Conservation (phyloP, 2,329 filamentous ascomycete species). For the Neoarthrinium moseri region DNA sequence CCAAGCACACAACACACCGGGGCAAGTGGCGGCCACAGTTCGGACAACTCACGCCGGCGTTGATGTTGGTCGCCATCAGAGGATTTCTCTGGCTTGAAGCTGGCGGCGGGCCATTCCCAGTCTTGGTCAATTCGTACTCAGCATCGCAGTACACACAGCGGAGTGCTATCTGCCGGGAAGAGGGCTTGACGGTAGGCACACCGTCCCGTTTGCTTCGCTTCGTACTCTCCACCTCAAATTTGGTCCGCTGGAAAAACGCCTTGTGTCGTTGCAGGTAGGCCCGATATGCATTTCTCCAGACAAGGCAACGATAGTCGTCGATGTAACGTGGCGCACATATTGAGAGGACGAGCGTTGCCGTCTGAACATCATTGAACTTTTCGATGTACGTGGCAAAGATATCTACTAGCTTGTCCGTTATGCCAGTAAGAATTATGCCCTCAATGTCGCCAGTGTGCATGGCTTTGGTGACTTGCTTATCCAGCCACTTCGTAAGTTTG, state of each 20-base stretch:
- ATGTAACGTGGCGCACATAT: slow-evolving; percentile 75
- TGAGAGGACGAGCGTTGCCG: slow-evolving; percentile 71
- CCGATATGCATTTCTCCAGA: slow-evolving; percentile 72
- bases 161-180: slow-evolving; percentile 69
- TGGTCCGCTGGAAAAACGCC: slow-evolving; percentile 71
- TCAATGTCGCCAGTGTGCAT: slow-evolving; percentile 70
- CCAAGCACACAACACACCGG: slow-evolving; percentile 66
- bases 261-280: slow-evolving; percentile 72
- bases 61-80: slow-evolving; percentile 56
- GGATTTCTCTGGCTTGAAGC: slow-evolving; percentile 41
- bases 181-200: slow-evolving; percentile 59
- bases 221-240: slow-evolving; percentile 76
- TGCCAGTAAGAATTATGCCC: slow-evolving; percentile 74
- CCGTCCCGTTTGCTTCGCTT: slow-evolving; percentile 66
- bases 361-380: slow-evolving; percentile 76
- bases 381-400: slow-evolving; percentile 74
- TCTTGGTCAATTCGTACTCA: slow-evolving; percentile 49
- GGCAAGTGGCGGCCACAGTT: slow-evolving; percentile 67
- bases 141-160: slow-evolving; percentile 76
- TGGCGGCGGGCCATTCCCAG: slow-evolving; percentile 8
- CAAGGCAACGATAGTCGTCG: slow-evolving; percentile 70
- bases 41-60: slow-evolving; percentile 62
- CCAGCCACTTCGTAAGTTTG: slow-evolving; percentile 65
- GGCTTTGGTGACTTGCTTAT: slow-evolving; percentile 60
- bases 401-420: slow-evolving; percentile 70